Evolutionary conservation across 305 asterid species (phyloP), one percentile per base, ranked within the genome.

Genomic region (Nicotiana rustica): DNA sequence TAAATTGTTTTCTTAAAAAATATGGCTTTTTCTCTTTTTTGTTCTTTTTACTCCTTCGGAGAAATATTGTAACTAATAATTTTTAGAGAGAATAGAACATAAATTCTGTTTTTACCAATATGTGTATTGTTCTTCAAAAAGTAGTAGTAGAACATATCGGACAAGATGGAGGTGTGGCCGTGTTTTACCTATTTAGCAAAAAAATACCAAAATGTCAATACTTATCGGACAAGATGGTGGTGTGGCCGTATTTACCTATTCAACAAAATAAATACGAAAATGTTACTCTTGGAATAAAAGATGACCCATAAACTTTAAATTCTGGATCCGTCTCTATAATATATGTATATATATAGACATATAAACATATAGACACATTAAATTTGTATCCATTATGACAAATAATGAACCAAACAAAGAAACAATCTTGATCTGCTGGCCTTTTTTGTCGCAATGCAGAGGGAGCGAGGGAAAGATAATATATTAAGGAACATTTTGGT

Each of bases 401-500:
- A 49, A 75, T 12, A 49, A 75, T 12, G 64, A 49, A 49, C n/a
- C 44, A 75, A 75, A 33, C 15, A 75, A 75, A 52, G 44, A 75
- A 75, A 75, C 80, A 73, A 49, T 29, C 0, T 29, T 73, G 25
- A 49, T 73, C 19, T 49, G 18, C 41, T 73, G 64, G 36, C 41
- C 19, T 21, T 2, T 21, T 44, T 44, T 71, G 61, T 71, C 14
- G 61, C 31, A 44, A 19, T 65, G 18, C 14, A n/a, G 18, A 65
- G 25, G 8, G 8, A 57, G 29, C 25, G 15, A 64, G 38, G 6
- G 69, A 8, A 65, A 65, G 38, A 64, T 25, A 64, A 25, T 29
- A 29, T 33, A 14, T 35, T 35, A 5, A 15, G 29, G n/a, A 35
- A 17, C 1, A 31, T 7, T 35, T 67, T 15, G 52, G 55, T 5